These are phyloP conservation scores for Rhodofomes roseus DNA, from an alignment of 1,284 basidiomycete species.

Conservation along the genomic window DNA sequence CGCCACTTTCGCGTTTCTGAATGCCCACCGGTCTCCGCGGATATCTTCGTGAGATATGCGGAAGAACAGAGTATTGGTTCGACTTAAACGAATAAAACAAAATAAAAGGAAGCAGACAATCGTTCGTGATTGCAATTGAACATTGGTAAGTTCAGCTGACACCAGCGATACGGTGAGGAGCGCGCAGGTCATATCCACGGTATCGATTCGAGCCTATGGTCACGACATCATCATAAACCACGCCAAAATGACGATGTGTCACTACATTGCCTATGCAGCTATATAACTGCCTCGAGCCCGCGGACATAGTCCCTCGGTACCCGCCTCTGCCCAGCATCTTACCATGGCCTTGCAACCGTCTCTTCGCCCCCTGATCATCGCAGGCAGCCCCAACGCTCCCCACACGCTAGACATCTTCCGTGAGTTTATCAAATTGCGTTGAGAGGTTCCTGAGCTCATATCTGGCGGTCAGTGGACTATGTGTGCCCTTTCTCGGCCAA, in stretches of 20 bases:
- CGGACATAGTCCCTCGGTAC: background rate
- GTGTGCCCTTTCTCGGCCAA: constrained; percentile 86
- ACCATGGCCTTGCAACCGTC: constrained; percentile 82
- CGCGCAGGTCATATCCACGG: background rate
- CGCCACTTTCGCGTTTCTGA: background rate
- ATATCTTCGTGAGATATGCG: too few relatives aligned
- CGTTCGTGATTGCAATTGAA: too few relatives aligned
- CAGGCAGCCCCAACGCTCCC: constrained; percentile 61
- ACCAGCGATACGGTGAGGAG: too few relatives aligned
- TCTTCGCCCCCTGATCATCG: constrained; percentile 68
- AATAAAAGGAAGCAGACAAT: too few relatives aligned
- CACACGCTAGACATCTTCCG: constrained; percentile 86
- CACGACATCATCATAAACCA: background rate
- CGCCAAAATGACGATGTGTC: background rate
- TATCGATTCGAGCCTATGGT: background rate
- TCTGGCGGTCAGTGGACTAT: constrained; percentile 64
- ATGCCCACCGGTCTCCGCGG: too few relatives aligned
- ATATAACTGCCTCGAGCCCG: background rate
- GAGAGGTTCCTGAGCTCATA: background rate
- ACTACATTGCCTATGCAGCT: background rate
- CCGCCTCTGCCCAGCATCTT: background rate
- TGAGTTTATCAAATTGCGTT: constrained; percentile 30
- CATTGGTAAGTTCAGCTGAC: too few relatives aligned
- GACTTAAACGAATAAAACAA: too few relatives aligned
- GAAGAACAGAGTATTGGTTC: too few relatives aligned